Evolutionary conservation across 2,329 filamentous ascomycete species (phyloP).

Genomic region (Apiospora koreana): DNA sequence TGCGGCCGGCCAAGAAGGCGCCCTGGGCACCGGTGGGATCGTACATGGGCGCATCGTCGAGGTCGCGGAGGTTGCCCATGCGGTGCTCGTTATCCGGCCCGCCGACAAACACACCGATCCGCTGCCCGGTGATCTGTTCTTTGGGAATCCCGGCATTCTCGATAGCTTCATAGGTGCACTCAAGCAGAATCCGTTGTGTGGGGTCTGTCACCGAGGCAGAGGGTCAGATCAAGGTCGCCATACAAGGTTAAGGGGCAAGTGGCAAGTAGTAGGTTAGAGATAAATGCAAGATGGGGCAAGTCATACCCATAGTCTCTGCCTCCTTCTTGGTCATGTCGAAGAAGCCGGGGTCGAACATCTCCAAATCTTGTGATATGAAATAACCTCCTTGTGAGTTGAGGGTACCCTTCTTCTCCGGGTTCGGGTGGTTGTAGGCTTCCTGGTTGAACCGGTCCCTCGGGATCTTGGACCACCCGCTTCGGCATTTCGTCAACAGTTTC

Average conservation of each 20-base stretch:
- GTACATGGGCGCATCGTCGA: constrained; percentile 19
- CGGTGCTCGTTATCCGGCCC: constrained; percentile 17
- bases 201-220: constrained; percentile 22
- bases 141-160: constrained; percentile 22
- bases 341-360: constrained; percentile 34
- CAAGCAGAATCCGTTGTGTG: constrained; percentile 30
- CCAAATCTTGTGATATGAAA: constrained; percentile 32
- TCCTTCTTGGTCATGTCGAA: constrained; percentile 39
- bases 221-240: background rate
- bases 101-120: constrained; percentile 19
- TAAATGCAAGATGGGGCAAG: constrained; percentile 12
- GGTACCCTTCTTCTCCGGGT: constrained; percentile 33
- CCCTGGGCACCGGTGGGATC: constrained; percentile 29
- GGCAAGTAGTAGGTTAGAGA: too few relatives aligned
- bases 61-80: constrained; percentile 15
- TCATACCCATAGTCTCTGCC: constrained; percentile 35
- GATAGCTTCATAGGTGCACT: constrained; percentile 34
- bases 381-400: constrained; percentile 35
- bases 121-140: constrained; percentile 14
- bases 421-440: constrained; percentile 35
- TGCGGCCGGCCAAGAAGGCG: constrained; percentile 33
- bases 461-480: constrained; percentile 31
- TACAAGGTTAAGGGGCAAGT: background rate
- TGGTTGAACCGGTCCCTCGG: constrained; percentile 34
- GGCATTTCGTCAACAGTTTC: constrained; percentile 29